Conservation (phyloP, 1,139 yeast genomes). For the Kodamaea sp. region DNA sequence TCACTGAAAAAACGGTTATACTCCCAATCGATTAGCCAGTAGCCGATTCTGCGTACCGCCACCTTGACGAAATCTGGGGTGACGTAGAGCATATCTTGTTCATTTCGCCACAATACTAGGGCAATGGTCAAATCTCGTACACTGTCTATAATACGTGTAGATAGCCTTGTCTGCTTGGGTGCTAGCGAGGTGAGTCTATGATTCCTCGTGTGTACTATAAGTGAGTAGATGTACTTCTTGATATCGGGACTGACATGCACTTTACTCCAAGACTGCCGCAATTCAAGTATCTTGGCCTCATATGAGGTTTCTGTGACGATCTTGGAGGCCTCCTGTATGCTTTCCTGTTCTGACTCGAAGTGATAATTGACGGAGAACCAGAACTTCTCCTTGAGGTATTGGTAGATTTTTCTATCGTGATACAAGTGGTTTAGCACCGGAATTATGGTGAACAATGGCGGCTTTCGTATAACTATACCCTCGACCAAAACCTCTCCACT, state of each 20-base stretch:
- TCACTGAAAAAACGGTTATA: conserved; percentile 19
- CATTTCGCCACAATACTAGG: conserved; percentile 30
- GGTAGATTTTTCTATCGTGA: conserved; percentile 23
- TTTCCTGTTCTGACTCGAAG: conserved; percentile 8
- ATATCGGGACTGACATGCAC: conserved; percentile 41
- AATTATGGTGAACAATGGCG: conserved; percentile 27
- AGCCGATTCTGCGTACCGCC: conserved; percentile 45
- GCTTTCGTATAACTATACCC: conserved; percentile 18
- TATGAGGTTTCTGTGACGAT: conserved; percentile 4
- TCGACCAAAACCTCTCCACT: conserved; percentile 13
- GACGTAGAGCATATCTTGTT: conserved; percentile 23
- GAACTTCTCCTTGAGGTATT: conserved; percentile 38
- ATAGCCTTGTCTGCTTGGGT: conserved; percentile 37
- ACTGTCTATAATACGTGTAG: conserved; percentile 34
- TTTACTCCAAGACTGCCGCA: conserved; percentile 10
- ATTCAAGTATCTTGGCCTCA: conserved; percentile 4
- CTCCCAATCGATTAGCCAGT: conserved; percentile 52
- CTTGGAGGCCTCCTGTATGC: conserved; percentile 3
- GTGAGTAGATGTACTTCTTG: conserved; percentile 39
- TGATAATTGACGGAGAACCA: conserved; percentile 32
- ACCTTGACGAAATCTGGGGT: conserved; percentile 44
- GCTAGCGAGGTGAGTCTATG: conserved; percentile 45
- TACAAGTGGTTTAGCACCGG: conserved; percentile 22
- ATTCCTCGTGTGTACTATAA: conserved; percentile 39
- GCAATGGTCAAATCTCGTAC: conserved; percentile 29